Percentiles rank a stretch among this genome's conserved stretches.
Conservation (phyloP, 495 filamentous ascomycete species). For the Neurospora sp. region DNA sequence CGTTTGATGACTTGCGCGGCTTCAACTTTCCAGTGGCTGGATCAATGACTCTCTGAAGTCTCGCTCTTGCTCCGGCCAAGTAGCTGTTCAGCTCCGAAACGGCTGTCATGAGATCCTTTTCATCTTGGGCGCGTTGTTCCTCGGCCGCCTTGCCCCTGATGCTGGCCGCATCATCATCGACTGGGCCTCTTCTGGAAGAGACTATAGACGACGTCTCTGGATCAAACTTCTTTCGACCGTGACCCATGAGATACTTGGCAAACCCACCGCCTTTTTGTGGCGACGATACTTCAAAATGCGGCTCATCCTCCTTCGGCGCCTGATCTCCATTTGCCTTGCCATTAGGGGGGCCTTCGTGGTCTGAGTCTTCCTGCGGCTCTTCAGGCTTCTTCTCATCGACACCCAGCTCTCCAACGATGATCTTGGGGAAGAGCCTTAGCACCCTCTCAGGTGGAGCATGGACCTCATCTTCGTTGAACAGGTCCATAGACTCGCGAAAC, state of each 20-base stretch:
- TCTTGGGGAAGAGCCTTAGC: conserved; percentile 70
- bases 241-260: conserved; percentile 41
- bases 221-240: conserved; percentile 34
- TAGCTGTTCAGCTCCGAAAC: conserved; percentile 76
- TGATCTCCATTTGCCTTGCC: conserved; percentile 40
- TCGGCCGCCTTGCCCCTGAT: conserved; percentile 25
- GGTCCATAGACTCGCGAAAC: conserved; percentile 79
- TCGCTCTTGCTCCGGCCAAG: conserved; percentile 69
- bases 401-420: conserved; percentile 70
- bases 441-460: conserved; percentile 84
- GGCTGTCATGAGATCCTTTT: conserved; percentile 70
- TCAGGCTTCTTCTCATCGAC: conserved; percentile 28
- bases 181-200: conserved; percentile 41
- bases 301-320: conserved; percentile 20
- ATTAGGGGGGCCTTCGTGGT: conserved; percentile 35
- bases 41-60: conserved; percentile 74
- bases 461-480: conserved; percentile 72
- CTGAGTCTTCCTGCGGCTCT: conserved; percentile 25
- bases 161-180: conserved; percentile 40
- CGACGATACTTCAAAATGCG: conserved; percentile 24
- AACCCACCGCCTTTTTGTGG: conserved; percentile 34
- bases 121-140: conserved; percentile 46
- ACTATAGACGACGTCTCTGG: conserved; percentile 57
- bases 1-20: conserved; percentile 42
- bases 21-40: conserved; percentile 64